Evolutionary conservation across 148 eudicot species (phyloP).

Genomic region (Rhododendron kiyosumense): DNA sequence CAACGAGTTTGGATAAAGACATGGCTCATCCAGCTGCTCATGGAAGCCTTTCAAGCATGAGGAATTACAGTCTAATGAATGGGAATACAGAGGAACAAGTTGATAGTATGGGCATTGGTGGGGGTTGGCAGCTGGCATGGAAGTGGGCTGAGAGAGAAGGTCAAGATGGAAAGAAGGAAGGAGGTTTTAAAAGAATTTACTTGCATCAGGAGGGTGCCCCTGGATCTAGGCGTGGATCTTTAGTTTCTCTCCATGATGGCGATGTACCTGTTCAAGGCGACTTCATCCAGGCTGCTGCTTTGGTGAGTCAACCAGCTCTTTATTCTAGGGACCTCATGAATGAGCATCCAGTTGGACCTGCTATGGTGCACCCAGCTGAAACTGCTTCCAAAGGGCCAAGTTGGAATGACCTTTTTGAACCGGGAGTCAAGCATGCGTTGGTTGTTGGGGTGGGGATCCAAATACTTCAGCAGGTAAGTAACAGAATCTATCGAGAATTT

Average conservation of each 20-base stretch:
- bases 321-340: conserved; percentile 37
- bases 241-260: conserved; percentile 43
- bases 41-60: conserved; percentile 43
- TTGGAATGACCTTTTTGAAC: conserved; percentile 69
- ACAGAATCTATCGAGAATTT: background rate
- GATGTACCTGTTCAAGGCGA: conserved; percentile 47
- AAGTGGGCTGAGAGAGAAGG: conserved; percentile 39
- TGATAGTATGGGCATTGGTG: conserved; percentile 75
- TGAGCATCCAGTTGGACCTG: conserved; percentile 37
- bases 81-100: conserved; percentile 36
- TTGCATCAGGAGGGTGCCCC: conserved; percentile 60
- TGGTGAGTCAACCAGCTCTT: conserved; percentile 71
- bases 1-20: conserved; percentile 42
- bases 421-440: conserved; percentile 69
- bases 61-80: conserved; percentile 33
- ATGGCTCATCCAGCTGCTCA: conserved; percentile 30
- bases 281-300: conserved; percentile 70
- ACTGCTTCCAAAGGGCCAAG: conserved; percentile 46
- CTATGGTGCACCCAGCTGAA: conserved; percentile 38
- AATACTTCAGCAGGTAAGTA: conserved; percentile 68
- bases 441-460: conserved; percentile 71
- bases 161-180: conserved; percentile 45
- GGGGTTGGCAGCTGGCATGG: conserved; percentile 96
- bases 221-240: conserved; percentile 67
- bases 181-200: conserved; percentile 63